phyloP scores from a whole-genome alignment of 2,329 filamentous ascomycete species.

The Fusarium brevicatenulatum region DNA sequence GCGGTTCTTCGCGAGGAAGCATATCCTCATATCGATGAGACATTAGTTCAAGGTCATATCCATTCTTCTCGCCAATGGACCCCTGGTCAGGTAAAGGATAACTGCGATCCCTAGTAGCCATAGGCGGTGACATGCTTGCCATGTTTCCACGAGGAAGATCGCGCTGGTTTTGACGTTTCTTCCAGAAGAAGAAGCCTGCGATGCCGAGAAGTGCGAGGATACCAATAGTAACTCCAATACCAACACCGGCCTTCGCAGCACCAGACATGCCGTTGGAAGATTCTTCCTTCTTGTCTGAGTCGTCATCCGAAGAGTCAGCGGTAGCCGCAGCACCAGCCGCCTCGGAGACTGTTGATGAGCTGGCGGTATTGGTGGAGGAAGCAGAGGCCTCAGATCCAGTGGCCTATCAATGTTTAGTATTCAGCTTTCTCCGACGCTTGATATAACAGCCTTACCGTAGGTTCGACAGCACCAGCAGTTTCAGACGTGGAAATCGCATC shows the following conservation, averaged over 20 bases:
- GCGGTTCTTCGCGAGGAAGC: constrained; percentile 62
- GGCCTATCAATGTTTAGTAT: constrained; percentile 24
- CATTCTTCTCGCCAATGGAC: constrained; percentile 52
- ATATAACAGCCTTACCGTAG: constrained; percentile 25
- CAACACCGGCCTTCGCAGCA: constrained; percentile 61
- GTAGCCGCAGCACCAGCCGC: constrained; percentile 28
- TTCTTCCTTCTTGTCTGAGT: constrained; percentile 28
- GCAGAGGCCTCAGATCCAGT: constrained; percentile 12
- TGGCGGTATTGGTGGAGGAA: constrained; percentile 28
- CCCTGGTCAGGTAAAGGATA: constrained; percentile 51
- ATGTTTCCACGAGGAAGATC: constrained; percentile 47
- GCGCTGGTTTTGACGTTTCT: constrained; percentile 46
- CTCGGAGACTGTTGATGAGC: constrained; percentile 25
- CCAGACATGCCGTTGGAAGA: constrained; percentile 39
- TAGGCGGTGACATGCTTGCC: constrained; percentile 63
- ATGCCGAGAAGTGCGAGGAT: constrained; percentile 53
- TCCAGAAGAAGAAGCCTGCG: constrained; percentile 50
- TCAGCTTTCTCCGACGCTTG: not conserved
- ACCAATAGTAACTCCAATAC: constrained; percentile 57
- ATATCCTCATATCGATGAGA: constrained; percentile 68
- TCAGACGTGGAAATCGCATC: not conserved
- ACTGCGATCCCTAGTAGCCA: constrained; percentile 56
- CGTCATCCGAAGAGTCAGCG: constrained; percentile 16
- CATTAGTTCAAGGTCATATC: constrained; percentile 60
- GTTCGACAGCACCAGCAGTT: not conserved